Evolutionary conservation across 768 basidiomycete genomes (phyloP), one percentile per base, ranked within the genome.

Genomic region (Ephemerocybe angulata): DNA sequence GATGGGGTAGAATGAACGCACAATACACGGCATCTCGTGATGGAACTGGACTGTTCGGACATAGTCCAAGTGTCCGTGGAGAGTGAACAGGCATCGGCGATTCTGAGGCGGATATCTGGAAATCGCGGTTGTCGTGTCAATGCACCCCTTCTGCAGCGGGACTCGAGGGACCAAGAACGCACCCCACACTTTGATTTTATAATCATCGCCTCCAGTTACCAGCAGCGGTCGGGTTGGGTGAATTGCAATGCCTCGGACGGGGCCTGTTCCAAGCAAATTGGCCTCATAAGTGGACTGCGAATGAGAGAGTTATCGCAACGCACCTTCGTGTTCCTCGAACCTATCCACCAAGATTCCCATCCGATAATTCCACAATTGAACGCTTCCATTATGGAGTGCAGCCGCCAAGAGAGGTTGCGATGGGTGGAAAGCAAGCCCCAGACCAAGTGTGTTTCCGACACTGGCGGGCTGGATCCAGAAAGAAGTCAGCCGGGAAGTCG

Each of bases 141-240:
- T 22, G 21, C 41, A 22, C 21, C 15, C 41, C 13, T 4, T 21
- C 21, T 22, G 41, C 41, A 42, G 19, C 21, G 12, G 22, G 10
- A n/a, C n/a, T 15, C 41, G n/a, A 21, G 21, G 15, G 22, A 13
- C 19, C 17, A 10, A 7, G 21, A 24, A 77, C 90, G 70, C 60
- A 93, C 91, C 94, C 95, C 95, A 98, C 66, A 98, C 93, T 79
- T 93, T 97, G 78, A 98, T 93, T 84, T 97, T 98, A 78, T 98
- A 99, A 77, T 99, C 97, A 70, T 99, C 97, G 54, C 96, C 97
- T 62, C 96, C 97, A 3, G 93, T 93, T 27, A 79, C 88, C 59
- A 99, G 77, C 59, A 99, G 76, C 29, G 96, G 93, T 64, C 96
- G 84, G 61, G 87, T 93, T 3, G 95, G 93, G 74, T 99, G 97